phyloP scores from a whole-genome alignment of 441 rosid genomes.

The Gossypium davidsonii region DNA sequence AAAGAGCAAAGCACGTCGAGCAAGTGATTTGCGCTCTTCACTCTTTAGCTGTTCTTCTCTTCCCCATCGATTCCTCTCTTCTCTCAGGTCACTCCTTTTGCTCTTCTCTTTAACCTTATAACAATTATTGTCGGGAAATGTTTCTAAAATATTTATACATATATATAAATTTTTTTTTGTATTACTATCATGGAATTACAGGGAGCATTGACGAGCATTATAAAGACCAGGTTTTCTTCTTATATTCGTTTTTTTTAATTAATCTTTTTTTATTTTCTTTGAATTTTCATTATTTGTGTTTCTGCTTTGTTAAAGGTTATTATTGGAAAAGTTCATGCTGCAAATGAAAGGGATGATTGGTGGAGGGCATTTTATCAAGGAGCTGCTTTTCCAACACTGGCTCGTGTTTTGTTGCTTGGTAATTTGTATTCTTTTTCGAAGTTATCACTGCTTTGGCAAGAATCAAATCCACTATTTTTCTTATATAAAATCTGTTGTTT shows the following conservation, averaged over 20 bases:
- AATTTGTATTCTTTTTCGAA: neutral
- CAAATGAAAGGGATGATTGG: slow-evolving; percentile 44
- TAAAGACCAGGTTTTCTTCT: slow-evolving; percentile 47
- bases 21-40: slow-evolving; percentile 66
- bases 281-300: neutral
- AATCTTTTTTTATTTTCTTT: neutral
- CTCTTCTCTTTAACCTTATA: neutral
- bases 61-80: slow-evolving; percentile 57
- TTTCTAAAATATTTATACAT: neutral
- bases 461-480: neutral
- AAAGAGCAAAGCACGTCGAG: slow-evolving; percentile 59
- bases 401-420: slow-evolving; percentile 70
- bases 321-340: slow-evolving; percentile 32
- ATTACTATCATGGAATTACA: slow-evolving; percentile 23
- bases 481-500: slow-evolving; percentile 18
- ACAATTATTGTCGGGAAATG: neutral
- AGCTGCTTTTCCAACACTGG: slow-evolving; percentile 65
- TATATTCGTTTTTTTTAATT: neutral
- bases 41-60: slow-evolving; percentile 71
- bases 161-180: neutral
- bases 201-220: slow-evolving; percentile 47
- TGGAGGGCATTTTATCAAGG: slow-evolving; percentile 61
- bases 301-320: slow-evolving; percentile 29
- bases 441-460: neutral
- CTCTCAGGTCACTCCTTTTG: slow-evolving; percentile 42